These are phyloP conservation scores for Fusarium keratoplasticum DNA, from an alignment of 2,329 filamentous ascomycete species.

Conservation along the genomic window DNA sequence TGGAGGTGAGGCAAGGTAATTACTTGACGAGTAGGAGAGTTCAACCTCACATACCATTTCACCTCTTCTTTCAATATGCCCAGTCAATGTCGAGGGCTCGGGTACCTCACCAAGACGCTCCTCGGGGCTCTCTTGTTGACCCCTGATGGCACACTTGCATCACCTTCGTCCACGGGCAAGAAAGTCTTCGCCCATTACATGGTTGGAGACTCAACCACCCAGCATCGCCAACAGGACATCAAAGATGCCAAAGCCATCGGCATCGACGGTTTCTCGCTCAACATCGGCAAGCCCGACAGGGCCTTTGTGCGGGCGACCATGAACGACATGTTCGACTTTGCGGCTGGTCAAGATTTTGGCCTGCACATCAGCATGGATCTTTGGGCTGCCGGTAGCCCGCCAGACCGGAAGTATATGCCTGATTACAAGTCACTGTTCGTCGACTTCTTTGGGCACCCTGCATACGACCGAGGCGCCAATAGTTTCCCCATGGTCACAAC, in stretches of 20 bases:
- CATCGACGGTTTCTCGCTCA: not conserved
- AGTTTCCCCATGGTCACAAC: not conserved
- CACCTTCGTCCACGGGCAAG: not conserved
- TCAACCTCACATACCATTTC: not conserved
- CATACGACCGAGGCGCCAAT: not conserved
- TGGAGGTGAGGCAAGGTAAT: not conserved
- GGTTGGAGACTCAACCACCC: not conserved
- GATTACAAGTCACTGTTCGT: not conserved
- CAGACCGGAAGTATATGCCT: not conserved
- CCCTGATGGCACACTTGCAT: not conserved
- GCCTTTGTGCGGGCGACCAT: not conserved
- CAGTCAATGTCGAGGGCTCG: not conserved
- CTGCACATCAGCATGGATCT: not conserved
- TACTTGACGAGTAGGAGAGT: not conserved
- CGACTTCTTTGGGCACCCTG: not conserved
- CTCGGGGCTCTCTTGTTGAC: not conserved
- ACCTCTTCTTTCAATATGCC: not conserved
- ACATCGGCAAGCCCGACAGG: not conserved
- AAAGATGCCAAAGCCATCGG: not conserved
- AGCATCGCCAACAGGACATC: not conserved
- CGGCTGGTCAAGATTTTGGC: not conserved
- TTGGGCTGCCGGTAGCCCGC: not conserved
- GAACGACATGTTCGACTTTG: constrained; percentile 2
- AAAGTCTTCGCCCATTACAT: not conserved
- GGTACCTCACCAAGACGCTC: not conserved